Base-by-base conservation (phyloP, 1,284 basidiomycete species). In the Schizophyllum commune region DNA sequence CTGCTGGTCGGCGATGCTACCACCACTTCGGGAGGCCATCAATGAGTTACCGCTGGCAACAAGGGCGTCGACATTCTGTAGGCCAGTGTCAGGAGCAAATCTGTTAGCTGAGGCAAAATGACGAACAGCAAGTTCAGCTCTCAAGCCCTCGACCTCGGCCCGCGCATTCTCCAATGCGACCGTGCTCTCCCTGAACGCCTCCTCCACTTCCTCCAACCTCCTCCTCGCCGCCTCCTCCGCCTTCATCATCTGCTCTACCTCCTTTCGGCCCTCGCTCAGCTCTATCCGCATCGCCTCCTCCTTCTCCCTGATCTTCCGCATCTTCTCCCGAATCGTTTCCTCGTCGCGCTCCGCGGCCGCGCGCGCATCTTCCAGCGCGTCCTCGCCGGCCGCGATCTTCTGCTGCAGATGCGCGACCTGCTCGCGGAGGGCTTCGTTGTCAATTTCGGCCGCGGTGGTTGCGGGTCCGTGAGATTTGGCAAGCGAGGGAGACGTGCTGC, bases 371-470 rank as follows among this genome's bases (percentile, higher is more conserved):
- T 95, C 92, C 9, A 98, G 79, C 67, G 87, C 79, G 68, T 97
- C 96, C 69, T 98, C 95, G 65, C 96, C 79, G 33, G 77, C 77
- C 1, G 80, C 73, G 54, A 95, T 82, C 72, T 90, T 91, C 70
- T 82, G 84, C 70, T 93, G 89, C 33, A 96, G 79, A 72, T 98
- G 93, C 59, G 85, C 82, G 27, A 94, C 81, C 71, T 98, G 94
- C 52, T 96, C 94, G 19, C 84, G 86, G 32, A 97, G 82, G 22
- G 86, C 88, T 72, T 98, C 94, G 69, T 96, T 96, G 74, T 98
- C 95, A 68, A 98, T 98, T 69, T 94, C 86, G 1, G 88, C 84
- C 0, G 94, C 78, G 52, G 52, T 54, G 34, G 34, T 39, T 6
- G 34, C 34, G 34, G 72, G 67, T 7, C 61, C 62, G n/a, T 21